phyloP scores from a whole-genome alignment of 345 rosid species.

The Eutrema heterophyllum region DNA sequence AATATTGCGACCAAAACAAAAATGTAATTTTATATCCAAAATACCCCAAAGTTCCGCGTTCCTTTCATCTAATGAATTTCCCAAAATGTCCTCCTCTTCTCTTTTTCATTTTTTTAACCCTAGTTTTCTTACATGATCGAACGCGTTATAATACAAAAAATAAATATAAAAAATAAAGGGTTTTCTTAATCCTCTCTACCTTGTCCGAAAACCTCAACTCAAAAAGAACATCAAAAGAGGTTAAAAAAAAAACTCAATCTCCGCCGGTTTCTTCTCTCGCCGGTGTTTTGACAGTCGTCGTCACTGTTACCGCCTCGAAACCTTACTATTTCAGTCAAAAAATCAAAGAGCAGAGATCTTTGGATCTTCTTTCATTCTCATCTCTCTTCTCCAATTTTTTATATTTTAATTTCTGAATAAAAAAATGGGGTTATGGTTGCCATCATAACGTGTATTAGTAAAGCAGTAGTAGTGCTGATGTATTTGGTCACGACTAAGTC shows the following conservation, averaged over 20 bases:
- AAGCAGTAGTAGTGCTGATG: slow-evolving; percentile 38
- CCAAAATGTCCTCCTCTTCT: background rate
- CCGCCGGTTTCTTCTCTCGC: slow-evolving; percentile 20
- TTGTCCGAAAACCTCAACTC: slow-evolving; percentile 27
- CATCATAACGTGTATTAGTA: slow-evolving; percentile 32
- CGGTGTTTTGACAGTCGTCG: slow-evolving; percentile 29
- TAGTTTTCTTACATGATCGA: background rate
- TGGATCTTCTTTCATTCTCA: background rate
- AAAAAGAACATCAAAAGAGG: background rate
- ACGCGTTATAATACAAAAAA: background rate
- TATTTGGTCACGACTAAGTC: slow-evolving; percentile 49
- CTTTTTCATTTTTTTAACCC: background rate
- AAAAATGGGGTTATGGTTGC: slow-evolving; percentile 17
- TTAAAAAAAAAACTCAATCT: background rate
- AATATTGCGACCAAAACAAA: background rate
- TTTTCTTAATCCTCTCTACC: background rate
- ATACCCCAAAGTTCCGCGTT: background rate
- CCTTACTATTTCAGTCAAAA: background rate
- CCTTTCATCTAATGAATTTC: background rate
- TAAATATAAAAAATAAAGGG: background rate
- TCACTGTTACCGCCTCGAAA: slow-evolving; percentile 1
- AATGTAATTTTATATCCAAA: background rate
- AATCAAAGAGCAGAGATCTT: slow-evolving; percentile 4
- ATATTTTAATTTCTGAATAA: background rate
- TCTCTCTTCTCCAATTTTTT: background rate